These are phyloP conservation scores for Dicorynia guianensis DNA, from an alignment of 306 rosid genomes.

Conservation along the genomic window DNA sequence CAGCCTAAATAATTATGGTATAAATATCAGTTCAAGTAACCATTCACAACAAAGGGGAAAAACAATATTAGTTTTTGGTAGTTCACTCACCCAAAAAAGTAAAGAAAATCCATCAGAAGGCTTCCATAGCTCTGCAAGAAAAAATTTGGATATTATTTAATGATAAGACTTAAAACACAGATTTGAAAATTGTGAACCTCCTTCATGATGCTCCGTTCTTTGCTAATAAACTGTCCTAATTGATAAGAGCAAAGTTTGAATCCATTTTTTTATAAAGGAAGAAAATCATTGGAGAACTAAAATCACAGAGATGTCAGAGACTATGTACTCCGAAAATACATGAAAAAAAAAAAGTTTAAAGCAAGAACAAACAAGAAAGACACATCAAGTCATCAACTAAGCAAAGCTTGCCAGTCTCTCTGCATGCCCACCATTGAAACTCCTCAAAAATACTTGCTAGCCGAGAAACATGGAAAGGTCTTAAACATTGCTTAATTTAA, in stretches of 20 bases:
- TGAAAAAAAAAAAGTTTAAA: no score
- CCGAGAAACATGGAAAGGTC: no score
- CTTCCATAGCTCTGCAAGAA: constrained; percentile 87
- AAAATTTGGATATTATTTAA: background rate
- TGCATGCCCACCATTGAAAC: no score
- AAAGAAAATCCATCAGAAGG: constrained; percentile 90
- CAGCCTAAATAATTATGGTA: background rate
- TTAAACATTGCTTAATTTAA: no score
- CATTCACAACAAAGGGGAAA: constrained; percentile 29
- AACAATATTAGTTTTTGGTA: constrained; percentile 12
- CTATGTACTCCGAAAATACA: no score
- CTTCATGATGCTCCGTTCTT: constrained; percentile 4
- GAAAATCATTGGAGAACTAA: no score
- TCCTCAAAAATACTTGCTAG: no score
- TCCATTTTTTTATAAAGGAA: constrained; percentile 1
- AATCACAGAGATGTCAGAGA: no score
- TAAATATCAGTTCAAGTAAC: constrained; percentile 32
- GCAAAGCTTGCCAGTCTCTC: no score
- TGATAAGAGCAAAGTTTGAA: constrained; percentile 10
- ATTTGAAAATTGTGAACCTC: constrained; percentile 2
- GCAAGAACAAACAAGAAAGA: no score
- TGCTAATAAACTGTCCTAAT: background rate
- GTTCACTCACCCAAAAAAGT: constrained; percentile 88
- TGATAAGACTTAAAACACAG: no score
- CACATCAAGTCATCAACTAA: no score